A percentile compares a stretch with the other conserved stretches of the same genome.
Conservation (phyloP, 1,284 basidiomycete species). For the Rhodotorula sp. region DNA sequence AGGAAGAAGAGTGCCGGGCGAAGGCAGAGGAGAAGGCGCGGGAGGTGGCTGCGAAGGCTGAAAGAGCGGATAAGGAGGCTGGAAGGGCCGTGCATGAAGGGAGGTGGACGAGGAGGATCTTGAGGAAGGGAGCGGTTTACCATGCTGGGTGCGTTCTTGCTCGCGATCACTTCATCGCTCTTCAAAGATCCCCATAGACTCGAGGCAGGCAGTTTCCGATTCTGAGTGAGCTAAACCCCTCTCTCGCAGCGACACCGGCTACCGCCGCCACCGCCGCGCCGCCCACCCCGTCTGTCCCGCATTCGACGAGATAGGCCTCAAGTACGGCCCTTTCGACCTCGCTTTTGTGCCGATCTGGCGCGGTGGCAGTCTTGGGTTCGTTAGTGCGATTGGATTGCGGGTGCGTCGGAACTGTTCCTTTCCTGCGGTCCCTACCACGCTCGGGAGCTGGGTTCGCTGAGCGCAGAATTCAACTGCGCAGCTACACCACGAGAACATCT, state of each 20-base stretch:
- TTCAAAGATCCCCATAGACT: too few species aligned
- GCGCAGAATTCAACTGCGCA: background rate
- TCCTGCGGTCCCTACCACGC: background rate
- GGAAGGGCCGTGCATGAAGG: background rate
- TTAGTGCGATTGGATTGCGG: slow-evolving; percentile 41
- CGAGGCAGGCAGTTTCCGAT: background rate
- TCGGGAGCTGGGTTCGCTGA: background rate
- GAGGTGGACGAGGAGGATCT: slow-evolving; percentile 9
- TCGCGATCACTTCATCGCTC: background rate
- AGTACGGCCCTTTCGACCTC: slow-evolving; percentile 44
- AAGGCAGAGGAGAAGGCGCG: slow-evolving; percentile 3
- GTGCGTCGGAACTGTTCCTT: slow-evolving; percentile 12
- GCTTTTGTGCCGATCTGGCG: slow-evolving; percentile 46
- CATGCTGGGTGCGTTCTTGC: slow-evolving; percentile 36
- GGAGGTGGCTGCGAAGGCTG: background rate
- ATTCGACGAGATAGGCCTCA: slow-evolving; percentile 43
- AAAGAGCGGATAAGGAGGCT: background rate
- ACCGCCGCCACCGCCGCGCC: slow-evolving; percentile 34
- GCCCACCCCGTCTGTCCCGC: slow-evolving; percentile 42
- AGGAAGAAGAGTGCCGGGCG: background rate
- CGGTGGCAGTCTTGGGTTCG: slow-evolving; percentile 42
- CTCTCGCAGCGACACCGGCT: slow-evolving; percentile 43
- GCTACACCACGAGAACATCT: slow-evolving; percentile 42
- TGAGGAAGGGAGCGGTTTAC: slow-evolving; percentile 37
- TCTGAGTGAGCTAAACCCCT: background rate